Evolutionary conservation across 345 rosid genomes (phyloP).

Genomic region (Boechera divaricarpa): DNA sequence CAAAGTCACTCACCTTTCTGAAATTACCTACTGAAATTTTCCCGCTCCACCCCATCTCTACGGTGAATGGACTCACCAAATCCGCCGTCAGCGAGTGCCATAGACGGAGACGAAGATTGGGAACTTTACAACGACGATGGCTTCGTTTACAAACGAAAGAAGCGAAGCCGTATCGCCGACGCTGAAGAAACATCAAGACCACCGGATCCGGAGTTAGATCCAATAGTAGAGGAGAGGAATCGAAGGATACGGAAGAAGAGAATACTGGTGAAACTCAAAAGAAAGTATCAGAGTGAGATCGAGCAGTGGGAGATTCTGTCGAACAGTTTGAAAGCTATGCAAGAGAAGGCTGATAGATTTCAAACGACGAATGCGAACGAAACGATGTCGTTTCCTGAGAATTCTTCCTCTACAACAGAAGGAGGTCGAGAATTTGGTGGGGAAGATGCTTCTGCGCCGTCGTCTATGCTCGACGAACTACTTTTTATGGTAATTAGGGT

Average conservation of each 20-base stretch:
- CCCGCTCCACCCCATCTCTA: conserved; percentile 35
- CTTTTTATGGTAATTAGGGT: conserved; percentile 62
- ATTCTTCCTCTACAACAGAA: neutral
- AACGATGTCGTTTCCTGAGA: conserved; percentile 32
- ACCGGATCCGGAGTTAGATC: conserved; percentile 44
- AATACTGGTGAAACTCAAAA: conserved; percentile 58
- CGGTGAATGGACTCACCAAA: conserved; percentile 9
- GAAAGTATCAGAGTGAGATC: conserved; percentile 64
- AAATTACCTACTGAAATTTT: conserved; percentile 19
- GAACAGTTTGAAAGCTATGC: conserved; percentile 58
- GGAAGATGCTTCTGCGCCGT: conserved; percentile 30
- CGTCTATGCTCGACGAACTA: conserved; percentile 59
- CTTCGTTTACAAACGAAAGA: conserved; percentile 74
- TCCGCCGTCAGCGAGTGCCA: neutral
- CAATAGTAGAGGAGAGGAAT: conserved; percentile 51
- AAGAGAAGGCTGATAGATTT: conserved; percentile 49
- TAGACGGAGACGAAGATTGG: conserved; percentile 52
- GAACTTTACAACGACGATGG: conserved; percentile 78
- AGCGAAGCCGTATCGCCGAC: conserved; percentile 46
- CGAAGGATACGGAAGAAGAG: conserved; percentile 54
- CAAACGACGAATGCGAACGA: conserved; percentile 32
- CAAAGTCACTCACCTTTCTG: conserved; percentile 1
- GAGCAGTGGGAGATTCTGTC: conserved; percentile 69
- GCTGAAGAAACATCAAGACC: conserved; percentile 36
- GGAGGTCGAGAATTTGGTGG: conserved; percentile 6